phyloP scores from a whole-genome alignment of 306 rosid species.

The Prunus persica region Prunus_persica_NCBIv2 NC_034013.1:2130001-2130500 shows the following conservation, averaged over 20 bases:
- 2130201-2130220: not conserved
- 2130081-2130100: not conserved
- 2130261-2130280: constrained; percentile 22
- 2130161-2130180: not conserved
- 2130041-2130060: not conserved
- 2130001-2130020: not conserved
- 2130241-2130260: not conserved
- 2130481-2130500: too few relatives aligned
- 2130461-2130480: not conserved
- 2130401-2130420: not conserved
- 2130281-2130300: constrained; percentile 14
- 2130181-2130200: not conserved
- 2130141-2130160: not conserved
- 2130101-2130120: not conserved
- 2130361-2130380: not conserved
- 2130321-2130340: not conserved
- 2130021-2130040: not conserved
- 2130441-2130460: not conserved
- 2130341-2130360: not conserved
- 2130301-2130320: not conserved
- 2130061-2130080: not conserved
- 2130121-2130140: not conserved
- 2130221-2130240: not conserved
- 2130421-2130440: not conserved
- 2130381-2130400: not conserved